phyloP scores from a whole-genome alignment of 371 early-diverging fungal genomes.

The Mucor plumbeus region DNA sequence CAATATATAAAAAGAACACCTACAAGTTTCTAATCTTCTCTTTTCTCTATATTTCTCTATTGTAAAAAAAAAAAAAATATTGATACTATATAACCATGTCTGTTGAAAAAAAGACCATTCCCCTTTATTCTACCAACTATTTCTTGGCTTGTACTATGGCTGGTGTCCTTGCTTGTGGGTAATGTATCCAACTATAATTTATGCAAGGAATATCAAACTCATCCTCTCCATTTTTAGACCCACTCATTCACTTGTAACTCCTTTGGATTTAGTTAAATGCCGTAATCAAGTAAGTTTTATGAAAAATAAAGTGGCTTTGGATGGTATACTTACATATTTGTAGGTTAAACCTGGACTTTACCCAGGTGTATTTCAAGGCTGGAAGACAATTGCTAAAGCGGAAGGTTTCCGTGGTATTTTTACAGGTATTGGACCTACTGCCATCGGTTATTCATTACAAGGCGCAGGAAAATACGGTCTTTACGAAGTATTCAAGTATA shows the following conservation, averaged over 20 bases:
- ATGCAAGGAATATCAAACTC: background rate
- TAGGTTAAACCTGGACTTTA: slow-evolving; percentile 67
- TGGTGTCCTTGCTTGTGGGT: slow-evolving; percentile 68
- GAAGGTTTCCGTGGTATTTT: slow-evolving; percentile 77
- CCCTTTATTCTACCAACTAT: slow-evolving; percentile 51
- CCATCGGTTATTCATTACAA: slow-evolving; percentile 88
- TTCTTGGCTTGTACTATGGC: slow-evolving; percentile 62
- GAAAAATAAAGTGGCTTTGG: background rate
- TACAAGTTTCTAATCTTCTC: background rate
- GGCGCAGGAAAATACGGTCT: slow-evolving; percentile 90
- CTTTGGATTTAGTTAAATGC: slow-evolving; percentile 78
- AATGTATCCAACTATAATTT: background rate
- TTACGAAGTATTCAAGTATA: slow-evolving; percentile 85
- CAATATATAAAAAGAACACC: background rate
- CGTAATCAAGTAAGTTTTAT: slow-evolving; percentile 58
- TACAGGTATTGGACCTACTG: slow-evolving; percentile 83
- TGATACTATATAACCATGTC: background rate
- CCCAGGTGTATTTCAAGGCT: slow-evolving; percentile 71
- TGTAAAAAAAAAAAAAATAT: background rate
- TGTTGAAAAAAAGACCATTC: slow-evolving; percentile 12
- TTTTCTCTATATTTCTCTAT: background rate
- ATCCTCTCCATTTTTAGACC: slow-evolving; percentile 43
- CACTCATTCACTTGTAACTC: slow-evolving; percentile 72
- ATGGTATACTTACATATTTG: background rate
- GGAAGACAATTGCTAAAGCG: slow-evolving; percentile 66